Conservation (phyloP, 192 early-diverging fungal genomes). For the Cetraspora pellucida region DNA sequence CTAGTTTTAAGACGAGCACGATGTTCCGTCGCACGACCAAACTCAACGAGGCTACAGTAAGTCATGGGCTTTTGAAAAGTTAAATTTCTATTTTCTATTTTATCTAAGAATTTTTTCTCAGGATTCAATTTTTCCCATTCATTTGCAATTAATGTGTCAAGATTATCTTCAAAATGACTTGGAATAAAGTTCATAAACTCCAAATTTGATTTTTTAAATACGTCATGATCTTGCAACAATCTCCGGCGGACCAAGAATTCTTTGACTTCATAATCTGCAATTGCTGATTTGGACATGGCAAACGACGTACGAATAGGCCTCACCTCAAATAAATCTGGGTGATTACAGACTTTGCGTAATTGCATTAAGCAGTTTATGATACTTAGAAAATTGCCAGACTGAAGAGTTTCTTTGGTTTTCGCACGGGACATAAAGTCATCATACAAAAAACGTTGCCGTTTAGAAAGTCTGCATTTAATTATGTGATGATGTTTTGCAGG, state of each 20-base stretch:
- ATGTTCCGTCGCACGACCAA: conserved; percentile 40
- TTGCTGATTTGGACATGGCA: conserved; percentile 49
- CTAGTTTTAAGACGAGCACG: conserved; percentile 28
- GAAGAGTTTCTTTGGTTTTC: conserved; percentile 74
- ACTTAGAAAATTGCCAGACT: conserved; percentile 71
- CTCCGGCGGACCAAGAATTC: conserved; percentile 44
- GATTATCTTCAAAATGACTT: too few species aligned
- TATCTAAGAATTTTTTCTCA: conserved; percentile 22
- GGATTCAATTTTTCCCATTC: conserved; percentile 39
- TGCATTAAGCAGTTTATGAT: conserved; percentile 79
- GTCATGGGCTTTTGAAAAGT: not conserved
- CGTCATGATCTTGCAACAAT: conserved; percentile 42
- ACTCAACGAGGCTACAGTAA: conserved; percentile 50
- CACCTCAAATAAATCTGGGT: conserved; percentile 58
- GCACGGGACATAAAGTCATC: conserved; percentile 82
- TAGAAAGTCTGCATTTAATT: conserved; percentile 70
- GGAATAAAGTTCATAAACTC: conserved; percentile 29
- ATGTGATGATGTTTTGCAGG: conserved; percentile 70
- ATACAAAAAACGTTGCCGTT: conserved; percentile 71
- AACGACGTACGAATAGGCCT: conserved; percentile 65
- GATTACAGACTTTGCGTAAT: conserved; percentile 65
- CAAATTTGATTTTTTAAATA: conserved; percentile 39
- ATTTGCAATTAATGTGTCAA: too few species aligned
- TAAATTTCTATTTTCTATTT: conserved; percentile 10
- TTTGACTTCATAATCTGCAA: conserved; percentile 37